phyloP scores from a whole-genome alignment of 208 protist genomes.

The Trypanosoma mega region DNA sequence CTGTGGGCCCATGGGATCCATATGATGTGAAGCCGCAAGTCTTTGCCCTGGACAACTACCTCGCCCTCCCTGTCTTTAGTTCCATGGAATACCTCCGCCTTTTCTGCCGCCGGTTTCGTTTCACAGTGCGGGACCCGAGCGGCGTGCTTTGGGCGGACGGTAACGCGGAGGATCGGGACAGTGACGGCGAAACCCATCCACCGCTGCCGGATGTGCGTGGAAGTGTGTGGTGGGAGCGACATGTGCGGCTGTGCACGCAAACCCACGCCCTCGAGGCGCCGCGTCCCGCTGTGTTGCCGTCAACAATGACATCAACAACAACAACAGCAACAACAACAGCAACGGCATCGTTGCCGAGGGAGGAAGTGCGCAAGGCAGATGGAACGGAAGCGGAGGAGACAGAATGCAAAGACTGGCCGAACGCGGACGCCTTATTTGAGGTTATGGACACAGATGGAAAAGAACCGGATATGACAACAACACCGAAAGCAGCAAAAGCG shows the following conservation, averaged over 20 bases:
- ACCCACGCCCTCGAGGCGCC: slow-evolving; percentile 8
- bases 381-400: not conserved
- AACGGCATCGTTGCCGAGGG: not conserved
- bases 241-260: slow-evolving; percentile 16
- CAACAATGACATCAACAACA: too few relatives aligned
- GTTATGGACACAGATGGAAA: not conserved
- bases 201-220: slow-evolving; percentile 46
- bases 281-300: slow-evolving; percentile 2
- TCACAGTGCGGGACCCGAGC: slow-evolving; percentile 74
- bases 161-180: slow-evolving; percentile 11
- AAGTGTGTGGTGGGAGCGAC: slow-evolving; percentile 52
- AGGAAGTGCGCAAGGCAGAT: not conserved
- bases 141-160: slow-evolving; percentile 75
- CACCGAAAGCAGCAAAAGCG: too few relatives aligned
- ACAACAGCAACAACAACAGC: not conserved
- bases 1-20: slow-evolving; percentile 76
- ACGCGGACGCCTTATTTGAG: not conserved
- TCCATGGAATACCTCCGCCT: slow-evolving; percentile 65
- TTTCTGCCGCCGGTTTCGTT: slow-evolving; percentile 72
- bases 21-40: slow-evolving; percentile 89
- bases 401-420: not conserved
- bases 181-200: not conserved
- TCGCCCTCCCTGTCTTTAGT: slow-evolving; percentile 88
- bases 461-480: not conserved
- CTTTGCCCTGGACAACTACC: slow-evolving; percentile 81